Evolutionary conservation across 2,329 filamentous ascomycete genomes (phyloP).

Genomic region (Neurospora sp.): DNA sequence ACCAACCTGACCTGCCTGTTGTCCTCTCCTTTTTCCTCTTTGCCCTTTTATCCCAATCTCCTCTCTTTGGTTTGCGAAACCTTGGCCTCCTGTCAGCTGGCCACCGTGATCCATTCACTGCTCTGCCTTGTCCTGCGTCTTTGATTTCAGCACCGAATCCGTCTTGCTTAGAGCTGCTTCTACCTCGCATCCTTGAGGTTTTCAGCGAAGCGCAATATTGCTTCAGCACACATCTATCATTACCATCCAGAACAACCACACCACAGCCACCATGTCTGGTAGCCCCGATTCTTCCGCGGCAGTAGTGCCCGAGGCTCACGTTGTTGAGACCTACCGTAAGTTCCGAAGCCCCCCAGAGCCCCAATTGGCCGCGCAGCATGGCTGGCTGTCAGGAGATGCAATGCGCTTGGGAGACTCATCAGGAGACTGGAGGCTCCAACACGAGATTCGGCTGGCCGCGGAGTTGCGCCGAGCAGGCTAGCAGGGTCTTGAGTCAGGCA

Average conservation of each 20-base stretch:
- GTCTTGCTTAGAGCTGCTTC: background rate
- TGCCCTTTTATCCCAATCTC: background rate
- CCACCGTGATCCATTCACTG: background rate
- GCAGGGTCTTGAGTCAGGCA: background rate
- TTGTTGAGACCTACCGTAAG: conserved; percentile 66
- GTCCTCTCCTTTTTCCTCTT: conserved; percentile 2
- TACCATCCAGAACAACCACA: conserved; percentile 9
- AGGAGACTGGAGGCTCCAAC: background rate
- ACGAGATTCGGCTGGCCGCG: background rate
- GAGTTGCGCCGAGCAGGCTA: background rate
- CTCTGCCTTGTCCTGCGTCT: background rate
- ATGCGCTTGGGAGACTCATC: background rate
- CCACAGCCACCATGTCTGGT: conserved; percentile 32
- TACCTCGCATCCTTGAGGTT: background rate
- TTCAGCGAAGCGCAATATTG: background rate
- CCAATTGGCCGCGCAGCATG: conserved; percentile 2
- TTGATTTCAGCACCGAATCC: background rate
- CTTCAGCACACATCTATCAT: conserved; percentile 4
- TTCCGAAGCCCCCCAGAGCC: conserved; percentile 1
- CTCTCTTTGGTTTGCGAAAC: background rate
- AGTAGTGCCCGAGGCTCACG: conserved; percentile 66
- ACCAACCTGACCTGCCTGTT: conserved; percentile 2
- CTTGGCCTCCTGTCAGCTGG: background rate
- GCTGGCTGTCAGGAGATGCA: background rate
- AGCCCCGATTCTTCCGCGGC: conserved; percentile 33